phyloP scores from a whole-genome alignment of 2,329 filamentous ascomycete species.

The Fusarium torulosum region DNA sequence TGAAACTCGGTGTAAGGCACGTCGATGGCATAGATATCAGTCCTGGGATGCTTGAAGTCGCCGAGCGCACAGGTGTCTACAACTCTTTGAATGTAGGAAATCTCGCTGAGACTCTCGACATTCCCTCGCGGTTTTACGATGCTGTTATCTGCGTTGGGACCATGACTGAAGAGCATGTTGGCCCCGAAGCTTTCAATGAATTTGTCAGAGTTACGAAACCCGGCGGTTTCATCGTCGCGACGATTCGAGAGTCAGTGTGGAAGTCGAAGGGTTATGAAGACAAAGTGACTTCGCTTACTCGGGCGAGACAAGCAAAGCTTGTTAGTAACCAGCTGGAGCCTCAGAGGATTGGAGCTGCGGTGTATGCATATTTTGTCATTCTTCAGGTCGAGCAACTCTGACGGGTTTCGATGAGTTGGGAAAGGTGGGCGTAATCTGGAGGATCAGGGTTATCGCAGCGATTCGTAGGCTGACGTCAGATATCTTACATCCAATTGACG shows the following conservation, averaged over 20 bases:
- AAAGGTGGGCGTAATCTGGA: neutral
- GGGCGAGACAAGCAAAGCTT: neutral
- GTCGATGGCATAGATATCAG: conserved; percentile 64
- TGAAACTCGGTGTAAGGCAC: conserved; percentile 52
- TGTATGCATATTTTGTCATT: conserved; percentile 27
- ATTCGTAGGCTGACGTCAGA: conserved; percentile 4
- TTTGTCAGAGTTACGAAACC: conserved; percentile 59
- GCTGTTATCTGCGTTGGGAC: conserved; percentile 64
- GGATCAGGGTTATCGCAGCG: neutral
- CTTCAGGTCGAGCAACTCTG: neutral
- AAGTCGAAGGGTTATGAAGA: conserved; percentile 57
- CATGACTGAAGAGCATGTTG: conserved; percentile 65
- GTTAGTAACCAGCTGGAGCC: neutral
- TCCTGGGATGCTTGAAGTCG: conserved; percentile 62
- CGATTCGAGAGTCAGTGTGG: conserved; percentile 63
- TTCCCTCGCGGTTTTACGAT: conserved; percentile 57
- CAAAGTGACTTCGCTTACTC: conserved; percentile 52
- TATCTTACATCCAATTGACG: too few species aligned
- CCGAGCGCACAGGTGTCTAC: conserved; percentile 58
- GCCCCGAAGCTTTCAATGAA: conserved; percentile 59
- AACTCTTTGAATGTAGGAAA: conserved; percentile 57
- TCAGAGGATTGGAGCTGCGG: conserved; percentile 24
- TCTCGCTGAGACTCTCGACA: conserved; percentile 56
- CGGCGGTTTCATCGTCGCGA: conserved; percentile 60
- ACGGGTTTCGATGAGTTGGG: too few species aligned